These are phyloP conservation scores for Pseudozyma pruni DNA, from an alignment of 1,284 basidiomycete species.

Conservation along the genomic window DNA sequence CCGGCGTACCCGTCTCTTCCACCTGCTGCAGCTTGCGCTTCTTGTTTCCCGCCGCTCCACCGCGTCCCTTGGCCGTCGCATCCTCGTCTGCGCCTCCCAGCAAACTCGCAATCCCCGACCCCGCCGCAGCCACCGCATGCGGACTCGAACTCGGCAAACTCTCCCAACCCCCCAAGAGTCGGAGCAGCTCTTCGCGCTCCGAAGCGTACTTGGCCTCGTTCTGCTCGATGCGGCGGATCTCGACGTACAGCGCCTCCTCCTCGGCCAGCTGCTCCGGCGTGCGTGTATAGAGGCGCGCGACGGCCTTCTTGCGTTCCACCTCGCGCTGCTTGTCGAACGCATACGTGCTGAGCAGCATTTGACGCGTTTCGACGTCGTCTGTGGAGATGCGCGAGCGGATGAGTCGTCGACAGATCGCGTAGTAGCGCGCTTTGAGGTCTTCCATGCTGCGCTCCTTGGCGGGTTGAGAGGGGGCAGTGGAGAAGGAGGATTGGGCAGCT, in stretches of 20 bases:
- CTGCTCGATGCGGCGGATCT: slow-evolving; percentile 93
- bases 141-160: slow-evolving; percentile 54
- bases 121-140: slow-evolving; percentile 58
- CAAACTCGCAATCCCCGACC: slow-evolving; percentile 56
- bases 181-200: slow-evolving; percentile 89
- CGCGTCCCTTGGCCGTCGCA: slow-evolving; percentile 20
- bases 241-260: slow-evolving; percentile 94
- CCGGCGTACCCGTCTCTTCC: slow-evolving; percentile 28
- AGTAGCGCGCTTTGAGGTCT: slow-evolving; percentile 96
- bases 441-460: slow-evolving; percentile 68
- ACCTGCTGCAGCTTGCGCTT: slow-evolving; percentile 49
- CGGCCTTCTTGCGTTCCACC: slow-evolving; percentile 85
- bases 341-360: slow-evolving; percentile 64
- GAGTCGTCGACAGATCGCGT: slow-evolving; percentile 87
- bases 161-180: slow-evolving; percentile 74
- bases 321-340: slow-evolving; percentile 79
- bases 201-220: slow-evolving; percentile 86
- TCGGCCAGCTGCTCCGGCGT: slow-evolving; percentile 90
- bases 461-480: slow-evolving; percentile 2
- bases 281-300: slow-evolving; percentile 83
- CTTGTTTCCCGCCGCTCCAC: slow-evolving; percentile 26
- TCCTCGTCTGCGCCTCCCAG: slow-evolving; percentile 31
- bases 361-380: slow-evolving; percentile 59
- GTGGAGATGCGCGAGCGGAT: slow-evolving; percentile 76
- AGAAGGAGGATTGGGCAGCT: slow-evolving; percentile 22